Evolutionary conservation across 163 green algal species (phyloP), one percentile per base, ranked within the genome.

Genomic region (Scenedesmus sp.): DNA sequence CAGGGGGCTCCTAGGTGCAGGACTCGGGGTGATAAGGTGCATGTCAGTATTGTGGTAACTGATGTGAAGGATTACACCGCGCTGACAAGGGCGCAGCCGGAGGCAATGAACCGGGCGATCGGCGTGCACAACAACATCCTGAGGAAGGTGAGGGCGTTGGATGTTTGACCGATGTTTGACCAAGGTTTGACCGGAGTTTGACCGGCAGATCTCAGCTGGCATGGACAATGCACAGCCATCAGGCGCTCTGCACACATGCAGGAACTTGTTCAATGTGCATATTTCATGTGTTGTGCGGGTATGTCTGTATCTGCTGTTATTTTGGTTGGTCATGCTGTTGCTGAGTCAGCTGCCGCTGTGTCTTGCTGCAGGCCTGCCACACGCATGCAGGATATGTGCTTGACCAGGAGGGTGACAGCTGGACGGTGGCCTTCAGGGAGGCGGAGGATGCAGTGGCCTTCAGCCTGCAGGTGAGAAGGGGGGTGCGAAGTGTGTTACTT

Each of bases 351-450:
- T 92, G 94, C 90, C 93, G 94, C 92, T 82, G 70, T 60, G 84
- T 94, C 76, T 82, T 96, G 5, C 81, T 85, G 59, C 90, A 93
- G 84, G 86, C 84, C 5, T n/a, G 20, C 13, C 84, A 59, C 60
- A 55, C 34, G n/a, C 92, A 92, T 81, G 94, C 92, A 34, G 93
- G 94, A 52, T 96, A 93, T 86, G 93, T 88, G 46, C n/a, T 96
- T 52, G 94, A 96, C 23, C 70, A 79, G 87, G 94, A 96, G 91
- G 94, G 94, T 13, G 94, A 96, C 93, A 91, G 57, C 62, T 95
- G 70, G 34, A 82, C 66, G 26, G 64, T 96, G 59, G 92, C 87
- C 1, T 96, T 96, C 67, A 88, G 95, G 60, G 94, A 95, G 12
- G 52, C 94, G 16, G 70, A 94, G 57, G 94, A 96, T 82, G 94